phyloP scores from a whole-genome alignment of 352 stramenopile species.

The Globisporangium sylvaticum region DNA sequence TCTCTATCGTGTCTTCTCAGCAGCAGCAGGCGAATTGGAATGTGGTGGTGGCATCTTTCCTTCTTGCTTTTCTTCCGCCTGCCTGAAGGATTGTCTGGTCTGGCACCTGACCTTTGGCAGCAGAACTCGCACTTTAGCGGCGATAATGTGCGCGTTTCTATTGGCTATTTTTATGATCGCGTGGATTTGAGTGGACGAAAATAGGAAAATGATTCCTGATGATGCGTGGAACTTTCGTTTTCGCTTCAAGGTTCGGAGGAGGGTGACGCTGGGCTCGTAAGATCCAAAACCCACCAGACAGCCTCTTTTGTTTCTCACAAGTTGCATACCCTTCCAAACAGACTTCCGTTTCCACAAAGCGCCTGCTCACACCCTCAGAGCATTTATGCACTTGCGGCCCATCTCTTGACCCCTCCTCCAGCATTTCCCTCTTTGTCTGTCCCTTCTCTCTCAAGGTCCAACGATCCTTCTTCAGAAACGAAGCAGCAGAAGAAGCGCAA shows the following conservation, averaged over 20 bases:
- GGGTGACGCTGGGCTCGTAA: slow-evolving; percentile 7
- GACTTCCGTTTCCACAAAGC: too few relatives aligned
- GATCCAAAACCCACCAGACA: slow-evolving; percentile 8
- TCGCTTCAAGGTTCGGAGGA: not conserved
- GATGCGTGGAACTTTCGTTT: slow-evolving; percentile 2
- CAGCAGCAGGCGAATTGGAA: not conserved
- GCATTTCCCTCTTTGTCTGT: not conserved
- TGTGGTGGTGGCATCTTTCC: slow-evolving; percentile 1
- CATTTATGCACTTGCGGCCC: not conserved
- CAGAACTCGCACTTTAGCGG: not conserved
- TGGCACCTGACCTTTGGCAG: not conserved
- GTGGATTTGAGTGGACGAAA: not conserved
- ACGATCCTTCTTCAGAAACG: slow-evolving; percentile 1
- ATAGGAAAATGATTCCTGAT: slow-evolving; percentile 1
- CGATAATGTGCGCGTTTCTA: not conserved
- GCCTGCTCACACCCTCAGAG: too few relatives aligned
- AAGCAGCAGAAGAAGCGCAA: slow-evolving; percentile 1
- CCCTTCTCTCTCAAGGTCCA: not conserved
- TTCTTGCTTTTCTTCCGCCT: not conserved
- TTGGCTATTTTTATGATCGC: not conserved
- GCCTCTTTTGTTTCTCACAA: not conserved
- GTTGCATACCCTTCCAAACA: not conserved
- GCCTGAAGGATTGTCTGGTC: not conserved
- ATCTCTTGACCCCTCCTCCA: not conserved
- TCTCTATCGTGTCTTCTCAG: not conserved